Evolutionary conservation across 495 filamentous ascomycete genomes (phyloP), one percentile per base, ranked within the genome.

Genomic region (Hypoxylon lienhwacheense): DNA sequence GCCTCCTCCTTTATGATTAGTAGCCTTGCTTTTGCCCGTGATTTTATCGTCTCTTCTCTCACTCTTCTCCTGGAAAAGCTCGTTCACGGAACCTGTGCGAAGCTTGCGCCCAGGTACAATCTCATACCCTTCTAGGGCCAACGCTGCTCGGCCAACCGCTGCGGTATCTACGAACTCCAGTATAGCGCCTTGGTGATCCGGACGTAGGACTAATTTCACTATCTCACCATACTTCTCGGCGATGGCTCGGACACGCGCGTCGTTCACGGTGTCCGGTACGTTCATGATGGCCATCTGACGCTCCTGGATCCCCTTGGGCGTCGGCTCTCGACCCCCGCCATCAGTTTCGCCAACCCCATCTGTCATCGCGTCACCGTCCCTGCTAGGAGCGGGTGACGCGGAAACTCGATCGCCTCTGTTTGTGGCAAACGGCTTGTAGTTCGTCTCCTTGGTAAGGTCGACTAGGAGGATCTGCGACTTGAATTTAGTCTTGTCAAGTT

Each of bases 121-220:
- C 59, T 90, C 85, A 36, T 78, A 67, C 0, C 86, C 85, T 35
- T 95, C 85, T 0, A 97, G 76, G 4, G 77, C 85, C 29, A 96
- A 64, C 0, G 81, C 73, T 0, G 91, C 91, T 66, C 85, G 87
- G 31, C 90, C 90, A 2, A 84, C 86, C 46, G 84, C 77, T 2
- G 82, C 72, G 7, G 86, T 76, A 54, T 88, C 83, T 7, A 71
- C 74, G 63, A 85, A 96, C 64, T 97, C 93, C 33, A 96, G 77
- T 41, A 91, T 85, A 7, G 91, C 93, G n/a, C 93, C 92, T 56
- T 85, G 81, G 50, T 93, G 87, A 41, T 89, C 81, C 1, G 89
- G 89, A 29, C 86, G 83, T 2, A 91, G 76, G 3, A 81, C 73
- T 4, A 81, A 65, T 55, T 90, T 91, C 63, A 85, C 80, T 1